phyloP scores from a whole-genome alignment of 1,139 yeast genomes.

The Ogataea hybrid region DNA sequence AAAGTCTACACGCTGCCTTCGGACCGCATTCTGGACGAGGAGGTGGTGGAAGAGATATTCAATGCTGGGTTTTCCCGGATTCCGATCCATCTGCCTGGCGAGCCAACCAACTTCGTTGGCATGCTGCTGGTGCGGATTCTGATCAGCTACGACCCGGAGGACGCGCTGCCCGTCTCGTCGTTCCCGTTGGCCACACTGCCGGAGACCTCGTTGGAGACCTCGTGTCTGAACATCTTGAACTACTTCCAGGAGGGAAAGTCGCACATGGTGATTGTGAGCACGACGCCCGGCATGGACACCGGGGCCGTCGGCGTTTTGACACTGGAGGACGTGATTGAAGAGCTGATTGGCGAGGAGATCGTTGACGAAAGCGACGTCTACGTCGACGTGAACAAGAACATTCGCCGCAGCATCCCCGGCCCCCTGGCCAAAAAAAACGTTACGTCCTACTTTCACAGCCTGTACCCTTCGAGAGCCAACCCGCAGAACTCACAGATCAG shows the following conservation, averaged over 20 bases:
- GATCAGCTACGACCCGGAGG: constrained; percentile 96
- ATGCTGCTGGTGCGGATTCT: constrained; percentile 91
- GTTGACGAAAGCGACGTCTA: constrained; percentile 97
- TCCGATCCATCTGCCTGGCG: constrained; percentile 91
- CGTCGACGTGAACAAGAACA: constrained; percentile 84
- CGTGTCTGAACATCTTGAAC: constrained; percentile 89
- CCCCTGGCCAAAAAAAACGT: constrained; percentile 75
- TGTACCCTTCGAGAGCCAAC: constrained; percentile 36
- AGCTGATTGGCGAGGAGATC: constrained; percentile 95
- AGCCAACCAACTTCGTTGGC: constrained; percentile 89
- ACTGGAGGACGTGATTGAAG: constrained; percentile 95
- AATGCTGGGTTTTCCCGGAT: constrained; percentile 94
- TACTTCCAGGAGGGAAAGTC: constrained; percentile 98
- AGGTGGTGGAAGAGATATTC: constrained; percentile 83
- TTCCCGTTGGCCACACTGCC: constrained; percentile 96
- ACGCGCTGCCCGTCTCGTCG: constrained; percentile 85
- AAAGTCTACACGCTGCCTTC: constrained; percentile 89
- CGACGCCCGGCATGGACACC: constrained; percentile 78
- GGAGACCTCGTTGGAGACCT: constrained; percentile 87
- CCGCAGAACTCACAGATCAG: constrained; percentile 31
- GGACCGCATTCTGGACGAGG: constrained; percentile 78
- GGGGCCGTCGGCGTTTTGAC: constrained; percentile 94
- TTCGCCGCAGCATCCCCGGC: constrained; percentile 80
- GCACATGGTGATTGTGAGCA: constrained; percentile 93
- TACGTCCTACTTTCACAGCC: constrained; percentile 63